Percentiles rank a stretch among this genome's conserved stretches.
These are phyloP conservation scores for Mariannaea elegans DNA, from an alignment of 2,329 filamentous ascomycete genomes.

Conservation along the genomic window DNA sequence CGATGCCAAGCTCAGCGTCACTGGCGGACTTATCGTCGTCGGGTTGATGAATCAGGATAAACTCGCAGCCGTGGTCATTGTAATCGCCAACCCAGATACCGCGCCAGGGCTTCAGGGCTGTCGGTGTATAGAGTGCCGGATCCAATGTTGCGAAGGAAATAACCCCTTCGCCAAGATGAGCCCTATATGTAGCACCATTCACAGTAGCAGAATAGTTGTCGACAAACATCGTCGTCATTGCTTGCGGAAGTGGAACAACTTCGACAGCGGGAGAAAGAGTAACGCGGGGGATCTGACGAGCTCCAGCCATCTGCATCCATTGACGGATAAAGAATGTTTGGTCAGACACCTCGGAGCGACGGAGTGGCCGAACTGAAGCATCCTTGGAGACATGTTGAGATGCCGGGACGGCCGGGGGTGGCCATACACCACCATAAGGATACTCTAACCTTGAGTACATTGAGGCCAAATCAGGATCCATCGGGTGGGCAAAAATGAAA, in stretches of 20 bases:
- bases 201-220: conserved; percentile 9
- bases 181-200: conserved; percentile 42
- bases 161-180: conserved; percentile 63
- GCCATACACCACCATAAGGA: conserved; percentile 73
- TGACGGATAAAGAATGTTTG: conserved; percentile 77
- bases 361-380: conserved; percentile 51
- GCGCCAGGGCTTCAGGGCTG: conserved; percentile 80
- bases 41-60: conserved; percentile 82
- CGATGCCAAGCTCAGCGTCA: conserved; percentile 52
- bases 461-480: conserved; percentile 48
- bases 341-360: conserved; percentile 69
- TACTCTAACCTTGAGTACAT: conserved; percentile 42
- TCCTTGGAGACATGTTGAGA: conserved; percentile 57
- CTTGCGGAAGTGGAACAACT: conserved; percentile 26
- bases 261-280: conserved; percentile 30
- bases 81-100: conserved; percentile 96
- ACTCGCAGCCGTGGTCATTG: conserved; percentile 87
- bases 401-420: conserved; percentile 75
- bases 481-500: conserved; percentile 71
- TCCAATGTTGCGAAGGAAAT: conserved; percentile 78
- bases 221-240: conserved; percentile 27
- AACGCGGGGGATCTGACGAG: conserved; percentile 36
- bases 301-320: conserved; percentile 74
- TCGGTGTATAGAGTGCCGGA: conserved; percentile 80
- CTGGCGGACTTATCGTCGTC: conserved; percentile 51